Evolutionary conservation across 23 red algal species (phyloP), one percentile per base, ranked within the genome.

Genomic region (Gracilariopsis chorda): DNA sequence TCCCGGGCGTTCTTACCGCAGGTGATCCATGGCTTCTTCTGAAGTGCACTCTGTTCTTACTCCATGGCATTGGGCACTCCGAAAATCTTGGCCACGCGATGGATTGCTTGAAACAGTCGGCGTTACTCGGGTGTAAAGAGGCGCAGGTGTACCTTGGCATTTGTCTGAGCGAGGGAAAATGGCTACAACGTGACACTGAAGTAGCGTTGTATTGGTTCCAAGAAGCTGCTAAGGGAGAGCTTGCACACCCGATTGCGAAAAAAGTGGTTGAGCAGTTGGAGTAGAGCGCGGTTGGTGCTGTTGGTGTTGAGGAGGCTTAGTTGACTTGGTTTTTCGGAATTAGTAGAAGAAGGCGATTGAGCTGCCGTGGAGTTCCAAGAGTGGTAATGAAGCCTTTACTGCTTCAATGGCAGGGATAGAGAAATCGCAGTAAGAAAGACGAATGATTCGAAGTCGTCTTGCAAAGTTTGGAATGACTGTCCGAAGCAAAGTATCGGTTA

Each of bases 371-470:
- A 71, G 61, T 7, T 40, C 41, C n/a, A 86, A 12, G 19, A 43
- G 27, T 24, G 82, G 82, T 56, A 86, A 35, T 30, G 57, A 32
- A 30, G 16, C 27, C 47, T 73, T 86, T 9, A 86, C 7, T 30
- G 43, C 46, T 17, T 19, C 21, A 20, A 86, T 28, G 2, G 82
- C 58, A n/a, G 58, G 63, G 29, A 51, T 41, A 41, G 82, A 86
- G 34, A 57, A 86, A 35, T 67, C 32, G 40, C 82, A 69, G 45
- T 86, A 69, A 25, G 82, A 86, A 20, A 86, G 29, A n/a, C 82
- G n/a, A 51, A 86, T 41, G 29, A 73, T 45, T 6, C 47, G 59
- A 41, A 86, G 41, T 10, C 62, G 58, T 36, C 36, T 86, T 14
- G 57, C 82, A 23, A 68, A 69, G 28, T 53, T 68, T 17, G 82